Base-by-base conservation (phyloP, 2,329 filamentous ascomycete genomes). In the Pyrenochaeta sp. region DNA sequence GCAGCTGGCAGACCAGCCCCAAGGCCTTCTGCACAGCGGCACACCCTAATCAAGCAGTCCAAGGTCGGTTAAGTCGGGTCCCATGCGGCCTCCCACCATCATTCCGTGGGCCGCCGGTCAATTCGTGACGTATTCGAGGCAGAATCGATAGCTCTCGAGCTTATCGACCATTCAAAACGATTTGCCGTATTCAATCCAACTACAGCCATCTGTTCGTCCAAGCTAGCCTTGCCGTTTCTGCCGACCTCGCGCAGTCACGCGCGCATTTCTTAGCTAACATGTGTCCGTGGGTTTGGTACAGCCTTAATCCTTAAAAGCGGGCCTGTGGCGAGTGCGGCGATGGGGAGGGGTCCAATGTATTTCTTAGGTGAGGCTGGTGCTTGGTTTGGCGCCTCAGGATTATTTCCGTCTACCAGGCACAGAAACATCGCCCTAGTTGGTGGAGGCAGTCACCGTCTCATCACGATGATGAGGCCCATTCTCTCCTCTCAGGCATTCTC, bases 71-170 rank as follows among this genome's bases (percentile, higher is more conserved):
- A 58, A 48, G 35, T 52, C 56, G 58, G 56, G 34, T 30, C 21
- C 39, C 24, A 36, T 53, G 53, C 56, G 54, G 22, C 32, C 18
- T 34, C 23, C 41, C 44, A 48, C 41, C 27, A 43, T 29, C 36
- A 31, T 37, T 34, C 21, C 37, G 29, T 24, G 20, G 35, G 14
- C 31, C 29, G 31, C 44, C 35, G 35, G 41, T 49, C 39, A 35
- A 41, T 51, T 57, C 46, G 57, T 62, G 58, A 60, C 55, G 53
- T 60, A 47, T 34, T 26, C 22, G 46, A 57, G 51, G 51, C 54
- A 57, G 28, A 55, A 42, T 57, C 39, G 39, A 46, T 41, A 37
- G n/a, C n/a, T n/a, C n/a, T n/a, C n/a, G 31, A 9, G 10, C 24
- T 2, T 35, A 38, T 24, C 30, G 28, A 32, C 53, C 44, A 57